A percentile compares a stretch with the other conserved stretches of the same genome.
phyloP scores from a whole-genome alignment of 805 yeast species.

The Teunomyces barrocoloradensis region DNA sequence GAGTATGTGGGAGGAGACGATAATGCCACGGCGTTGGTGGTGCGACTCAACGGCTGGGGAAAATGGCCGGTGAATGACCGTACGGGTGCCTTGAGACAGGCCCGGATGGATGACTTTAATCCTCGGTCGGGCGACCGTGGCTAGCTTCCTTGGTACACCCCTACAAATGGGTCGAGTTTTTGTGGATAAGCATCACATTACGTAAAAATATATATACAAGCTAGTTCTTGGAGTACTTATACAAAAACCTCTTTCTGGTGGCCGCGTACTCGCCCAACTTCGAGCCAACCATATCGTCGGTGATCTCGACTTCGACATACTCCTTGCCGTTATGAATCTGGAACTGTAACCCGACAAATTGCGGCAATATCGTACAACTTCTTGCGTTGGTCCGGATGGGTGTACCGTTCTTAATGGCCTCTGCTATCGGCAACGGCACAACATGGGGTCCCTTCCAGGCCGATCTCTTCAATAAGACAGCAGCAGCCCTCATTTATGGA shows the following conservation, averaged over 20 bases:
- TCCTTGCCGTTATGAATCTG: constrained; percentile 96
- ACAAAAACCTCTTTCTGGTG: constrained; percentile 84
- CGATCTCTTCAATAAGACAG: constrained; percentile 28
- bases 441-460: constrained; percentile 78
- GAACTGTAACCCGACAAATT: constrained; percentile 90
- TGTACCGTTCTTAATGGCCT: constrained; percentile 74
- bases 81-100: constrained; percentile 79
- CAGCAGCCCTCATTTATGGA: constrained; percentile 32
- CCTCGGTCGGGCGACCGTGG: constrained; percentile 22
- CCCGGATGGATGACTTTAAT: constrained; percentile 50
- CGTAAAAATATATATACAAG: constrained; percentile 5
- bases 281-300: constrained; percentile 95
- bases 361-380: constrained; percentile 90
- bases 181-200: background rate
- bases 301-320: constrained; percentile 80
- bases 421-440: constrained; percentile 90
- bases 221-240: constrained; percentile 72
- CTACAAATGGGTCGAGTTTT: background rate
- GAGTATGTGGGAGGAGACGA: constrained; percentile 90
- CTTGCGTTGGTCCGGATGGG: constrained; percentile 97
- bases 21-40: constrained; percentile 88
- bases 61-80: constrained; percentile 83
- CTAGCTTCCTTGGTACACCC: background rate
- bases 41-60: constrained; percentile 89
- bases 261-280: constrained; percentile 95